Evolutionary conservation across 148 eudicot species (phyloP), one percentile per base, ranked within the genome.

Genomic region (Rheum nobile): DNA sequence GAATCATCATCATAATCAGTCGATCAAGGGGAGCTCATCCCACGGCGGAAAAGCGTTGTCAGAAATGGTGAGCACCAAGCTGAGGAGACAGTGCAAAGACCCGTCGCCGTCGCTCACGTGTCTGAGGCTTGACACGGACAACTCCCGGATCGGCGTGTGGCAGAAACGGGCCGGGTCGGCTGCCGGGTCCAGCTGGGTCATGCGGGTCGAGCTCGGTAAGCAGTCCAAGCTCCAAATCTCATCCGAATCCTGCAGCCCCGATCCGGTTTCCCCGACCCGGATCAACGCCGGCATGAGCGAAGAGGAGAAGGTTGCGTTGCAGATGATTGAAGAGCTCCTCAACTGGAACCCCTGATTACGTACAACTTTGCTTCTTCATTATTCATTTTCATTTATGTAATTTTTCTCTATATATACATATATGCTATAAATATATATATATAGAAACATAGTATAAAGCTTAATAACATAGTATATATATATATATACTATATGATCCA

Each of bases 121-220:
- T 41, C 82, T 93, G 29, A 83, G 97, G 77, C 92, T 93, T 0
- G 98, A 93, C 80, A 83, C 88, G 41, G 90, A 89, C 41, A 91
- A 79, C 35, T 91, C 94, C 11, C 91, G 89, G 69, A 87, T 93
- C 34, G 98, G 98, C 0, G 98, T 93, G 5, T 93, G 98, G 98
- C 98, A 93, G 46, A 93, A 93, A 75, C 74, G 87, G 1, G 87
- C 98, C n/a, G 79, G 83, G 6, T 85, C 71, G 1, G 35, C 77
- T 4, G 63, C 92, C 0, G 84, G 83, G 4, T 91, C 97, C 0
- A 88, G 72, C 48, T 93, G 98, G 98, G 91, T 93, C 21, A 86
- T 86, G 87, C 82, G 83, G 74, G 88, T 93, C 37, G 88, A 89
- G 29, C 81, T 91, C 43, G 93, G 90, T 2, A 88, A 85, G 73